These are phyloP conservation scores for Haematococcus lacustris DNA, from an alignment of 139 green algal species.

Conservation along the genomic window DNA sequence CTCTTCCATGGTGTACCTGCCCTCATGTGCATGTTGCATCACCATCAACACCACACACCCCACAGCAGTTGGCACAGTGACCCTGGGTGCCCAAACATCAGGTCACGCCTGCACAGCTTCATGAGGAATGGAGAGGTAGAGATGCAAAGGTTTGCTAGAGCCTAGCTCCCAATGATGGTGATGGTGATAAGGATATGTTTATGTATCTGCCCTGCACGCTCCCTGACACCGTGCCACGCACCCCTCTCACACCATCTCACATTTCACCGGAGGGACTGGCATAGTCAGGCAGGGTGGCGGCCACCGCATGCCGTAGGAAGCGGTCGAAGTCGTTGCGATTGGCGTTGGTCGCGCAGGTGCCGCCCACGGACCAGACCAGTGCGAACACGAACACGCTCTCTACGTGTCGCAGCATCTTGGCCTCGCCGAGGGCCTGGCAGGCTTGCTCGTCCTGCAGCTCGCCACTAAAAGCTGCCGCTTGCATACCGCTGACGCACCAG, in stretches of 20 bases:
- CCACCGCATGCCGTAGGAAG: conserved; percentile 48
- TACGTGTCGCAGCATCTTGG: conserved; percentile 33
- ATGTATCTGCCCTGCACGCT: too few species aligned
- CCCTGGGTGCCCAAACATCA: too few species aligned
- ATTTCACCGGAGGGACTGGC: conserved; percentile 31
- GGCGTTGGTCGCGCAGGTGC: conserved; percentile 38
- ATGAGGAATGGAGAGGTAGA: too few species aligned
- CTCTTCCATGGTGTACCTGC: conserved; percentile 37
- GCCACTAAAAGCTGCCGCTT: conserved; percentile 10
- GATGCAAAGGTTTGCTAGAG: too few species aligned
- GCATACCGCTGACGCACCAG: conserved; percentile 30
- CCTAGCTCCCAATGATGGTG: too few species aligned
- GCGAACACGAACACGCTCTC: conserved; percentile 58
- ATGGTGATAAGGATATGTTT: too few species aligned
- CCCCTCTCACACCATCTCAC: too few species aligned
- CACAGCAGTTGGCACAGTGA: too few species aligned
- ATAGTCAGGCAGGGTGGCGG: conserved; percentile 26
- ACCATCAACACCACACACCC: too few species aligned
- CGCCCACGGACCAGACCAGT: conserved; percentile 55
- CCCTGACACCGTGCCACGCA: too few species aligned
- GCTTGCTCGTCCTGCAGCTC: conserved; percentile 25
- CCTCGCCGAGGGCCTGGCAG: conserved; percentile 26
- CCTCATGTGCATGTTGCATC: too few species aligned
- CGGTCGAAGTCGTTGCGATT: conserved; percentile 45
- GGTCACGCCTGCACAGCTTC: too few species aligned